Evolutionary conservation across 305 asterid species (phyloP).

Genomic region (Stenogyne calaminthoides): DNA sequence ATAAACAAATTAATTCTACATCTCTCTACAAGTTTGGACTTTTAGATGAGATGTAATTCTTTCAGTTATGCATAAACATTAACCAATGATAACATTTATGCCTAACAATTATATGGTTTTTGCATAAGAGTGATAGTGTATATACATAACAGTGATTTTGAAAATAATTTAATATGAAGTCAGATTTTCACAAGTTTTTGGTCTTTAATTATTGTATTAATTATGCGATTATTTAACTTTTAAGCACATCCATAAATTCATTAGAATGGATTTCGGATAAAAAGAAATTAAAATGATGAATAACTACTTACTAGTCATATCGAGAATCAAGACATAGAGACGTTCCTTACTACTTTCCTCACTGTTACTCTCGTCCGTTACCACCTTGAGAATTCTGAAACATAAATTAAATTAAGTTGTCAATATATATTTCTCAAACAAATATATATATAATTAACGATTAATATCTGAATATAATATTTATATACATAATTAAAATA

Average conservation of each 20-base stretch:
- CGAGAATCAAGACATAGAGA: conserved; percentile 53
- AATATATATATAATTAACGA: neutral
- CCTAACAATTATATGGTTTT: too few relatives aligned
- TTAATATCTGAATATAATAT: neutral
- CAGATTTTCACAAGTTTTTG: too few relatives aligned
- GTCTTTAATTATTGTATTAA: too few relatives aligned
- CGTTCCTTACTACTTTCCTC: conserved; percentile 43
- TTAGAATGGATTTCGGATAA: neutral
- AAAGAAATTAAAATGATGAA: neutral
- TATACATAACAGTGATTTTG: too few relatives aligned
- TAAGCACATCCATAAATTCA: neutral
- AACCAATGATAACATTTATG: neutral
- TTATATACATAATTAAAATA: conserved; percentile 1
- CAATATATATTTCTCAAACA: neutral
- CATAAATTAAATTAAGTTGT: neutral
- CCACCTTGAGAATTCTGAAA: conserved; percentile 50
- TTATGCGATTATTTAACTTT: neutral
- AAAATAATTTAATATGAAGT: too few relatives aligned
- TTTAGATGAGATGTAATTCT: too few relatives aligned
- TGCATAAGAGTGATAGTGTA: too few relatives aligned
- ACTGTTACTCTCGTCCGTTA: conserved; percentile 34
- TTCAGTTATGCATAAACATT: too few relatives aligned
- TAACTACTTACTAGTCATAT: conserved; percentile 65
- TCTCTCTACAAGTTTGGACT: too few relatives aligned
- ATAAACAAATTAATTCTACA: too few relatives aligned